Evolutionary conservation across 345 rosid species (phyloP), one percentile per base, ranked within the genome.

Genomic region (Acer saccharum): DNA sequence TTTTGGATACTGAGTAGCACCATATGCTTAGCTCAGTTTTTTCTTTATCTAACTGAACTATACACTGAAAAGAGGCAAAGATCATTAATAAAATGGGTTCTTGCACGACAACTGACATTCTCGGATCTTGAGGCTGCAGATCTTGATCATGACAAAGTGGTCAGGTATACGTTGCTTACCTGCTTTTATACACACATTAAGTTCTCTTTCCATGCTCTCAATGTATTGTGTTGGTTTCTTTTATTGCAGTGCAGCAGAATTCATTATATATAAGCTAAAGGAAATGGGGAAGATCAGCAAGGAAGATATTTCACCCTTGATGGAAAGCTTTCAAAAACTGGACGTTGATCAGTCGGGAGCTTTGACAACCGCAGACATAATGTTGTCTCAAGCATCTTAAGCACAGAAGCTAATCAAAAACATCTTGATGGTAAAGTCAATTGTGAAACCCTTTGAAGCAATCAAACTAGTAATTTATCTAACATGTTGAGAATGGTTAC

Each of bases 1-100:
- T 79, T 90, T 46, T 89, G 94, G 94, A 87, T 90, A 61, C 67
- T 88, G 75, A 83, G 83, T 68, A 82, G 91, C 43, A 86, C 90
- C 46, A 65, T 79, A 71, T 88, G 90, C 71, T 71, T 89, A 57
- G 90, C 86, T 76, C 90, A 86, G 80, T 82, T 86, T 71, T 89
- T 86, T 72, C 87, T 89, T 23, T 86, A 86, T 80, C 73, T 89
- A 1, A 87, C 92, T 16, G 92, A 89, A 72, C 39, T 87, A 16
- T 76, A 61, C 71, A 77, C 87, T 7, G 86, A 83, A 35, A 69
- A 35, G 17, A 81, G 85, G 86, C 87, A 82, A 48, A 75, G 67
- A 60, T 75, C 58, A 23, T 35, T 86, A 0, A 78, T 84, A 8
- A 63, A 75, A 67, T 55, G 83, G 84, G 83, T 86, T 11, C 83